Evolutionary conservation across 345 rosid species (phyloP), one percentile per base, ranked within the genome.

Genomic region (Arabidopsis suecica): DNA sequence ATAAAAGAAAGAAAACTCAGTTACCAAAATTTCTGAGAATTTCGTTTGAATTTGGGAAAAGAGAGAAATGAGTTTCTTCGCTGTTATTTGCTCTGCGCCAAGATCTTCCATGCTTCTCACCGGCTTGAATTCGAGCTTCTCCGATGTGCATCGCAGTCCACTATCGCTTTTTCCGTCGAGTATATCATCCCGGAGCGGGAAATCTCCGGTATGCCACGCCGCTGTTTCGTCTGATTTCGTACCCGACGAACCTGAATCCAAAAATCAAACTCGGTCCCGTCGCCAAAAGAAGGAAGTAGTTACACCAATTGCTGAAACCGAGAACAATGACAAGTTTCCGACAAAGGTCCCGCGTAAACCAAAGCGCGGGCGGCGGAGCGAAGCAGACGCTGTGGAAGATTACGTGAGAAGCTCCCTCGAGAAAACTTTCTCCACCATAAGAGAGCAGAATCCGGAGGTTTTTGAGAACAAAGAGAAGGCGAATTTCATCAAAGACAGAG

Each of bases 381-480:
- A 94, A 64, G 89, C 97, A 2, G 92, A 57, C 50, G 93, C 93
- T 0, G 95, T 91, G 10, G 98, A 91, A 68, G 93, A 94, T 77
- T 88, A 83, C 62, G 82, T 94, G 7, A 89, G 97, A 33, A 86
- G 40, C 62, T 78, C 87, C 2, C 89, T 94, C 37, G 95, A 86
- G 33, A 79, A 23, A 2, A 90, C 98, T 0, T 86, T 94, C 79
- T 86, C 84, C 47, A 81, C 95, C 8, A 86, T 94, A 57, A 75
- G 88, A 8, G 74, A 82, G 63, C 82, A 87, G 76, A 81, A 79
- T 64, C 91, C 93, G 0, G 85, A 85, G 36, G 80, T 48, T 72
- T 74, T 87, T 14, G 90, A 85, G 82, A 61, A 80, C 23, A 80
- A 77, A 76, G 89, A 77, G 44, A 74, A 42, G 54, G 69, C 42